These are phyloP conservation scores for Rutstroemia sp. DNA, from an alignment of 2,329 filamentous ascomycete genomes.

Conservation along the genomic window DNA sequence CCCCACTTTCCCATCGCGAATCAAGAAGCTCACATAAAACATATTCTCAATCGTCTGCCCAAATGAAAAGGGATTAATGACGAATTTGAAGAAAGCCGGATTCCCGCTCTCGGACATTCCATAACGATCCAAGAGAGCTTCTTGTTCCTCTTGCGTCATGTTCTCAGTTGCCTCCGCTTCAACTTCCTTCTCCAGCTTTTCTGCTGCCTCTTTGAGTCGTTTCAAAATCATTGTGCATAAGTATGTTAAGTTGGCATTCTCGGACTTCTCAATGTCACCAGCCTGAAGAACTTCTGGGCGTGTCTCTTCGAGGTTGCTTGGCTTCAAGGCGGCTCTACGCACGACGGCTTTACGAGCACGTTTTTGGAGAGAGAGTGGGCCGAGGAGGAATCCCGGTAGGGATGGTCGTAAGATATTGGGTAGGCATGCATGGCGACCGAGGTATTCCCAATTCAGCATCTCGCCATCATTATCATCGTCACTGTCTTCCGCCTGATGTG, in stretches of 20 bases:
- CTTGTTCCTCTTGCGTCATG: conserved; percentile 37
- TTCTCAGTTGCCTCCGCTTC: conserved; percentile 32
- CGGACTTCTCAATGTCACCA: conserved; percentile 64
- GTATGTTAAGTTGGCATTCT: conserved; percentile 70
- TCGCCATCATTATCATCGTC: conserved; percentile 66
- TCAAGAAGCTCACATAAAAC: conserved; percentile 92
- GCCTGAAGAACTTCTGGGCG: conserved; percentile 71
- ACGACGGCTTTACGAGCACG: conserved; percentile 64
- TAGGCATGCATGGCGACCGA: conserved; percentile 72
- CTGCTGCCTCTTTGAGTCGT: conserved; percentile 46
- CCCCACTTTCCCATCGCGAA: conserved; percentile 73
- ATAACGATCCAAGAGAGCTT: conserved; percentile 54
- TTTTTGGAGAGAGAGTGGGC: conserved; percentile 84
- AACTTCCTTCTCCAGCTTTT: conserved; percentile 33
- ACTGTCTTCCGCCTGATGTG: conserved; percentile 44
- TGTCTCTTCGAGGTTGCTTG: conserved; percentile 61
- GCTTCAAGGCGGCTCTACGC: conserved; percentile 59
- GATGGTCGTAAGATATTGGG: conserved; percentile 67
- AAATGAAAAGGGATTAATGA: conserved; percentile 83
- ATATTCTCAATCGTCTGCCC: conserved; percentile 94
- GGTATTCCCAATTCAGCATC: conserved; percentile 75
- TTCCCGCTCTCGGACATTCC: conserved; percentile 62
- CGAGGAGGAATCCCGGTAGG: conserved; percentile 76
- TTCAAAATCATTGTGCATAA: conserved; percentile 70
- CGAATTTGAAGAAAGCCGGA: conserved; percentile 76